Evolutionary conservation across 176 grass and related monocot genomes (phyloP).

Genomic region (Pharus latifolius): DNA sequence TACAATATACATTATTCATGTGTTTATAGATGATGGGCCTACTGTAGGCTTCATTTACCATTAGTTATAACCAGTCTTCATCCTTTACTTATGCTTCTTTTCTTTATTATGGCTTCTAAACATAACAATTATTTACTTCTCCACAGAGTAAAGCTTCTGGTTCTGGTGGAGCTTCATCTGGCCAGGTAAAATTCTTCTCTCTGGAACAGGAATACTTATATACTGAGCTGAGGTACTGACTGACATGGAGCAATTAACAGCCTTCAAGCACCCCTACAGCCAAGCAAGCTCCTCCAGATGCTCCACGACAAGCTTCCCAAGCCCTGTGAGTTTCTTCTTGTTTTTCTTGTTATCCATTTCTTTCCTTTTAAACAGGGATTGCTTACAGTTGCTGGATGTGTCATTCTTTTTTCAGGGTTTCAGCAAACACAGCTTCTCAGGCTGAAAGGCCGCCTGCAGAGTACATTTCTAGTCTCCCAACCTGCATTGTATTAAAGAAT

Average conservation of each 20-base stretch:
- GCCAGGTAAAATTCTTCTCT: slow-evolving; percentile 45
- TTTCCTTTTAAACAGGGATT: neutral
- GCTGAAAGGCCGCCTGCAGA: slow-evolving; percentile 32
- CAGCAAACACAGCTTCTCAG: slow-evolving; percentile 24
- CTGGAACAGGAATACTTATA: neutral
- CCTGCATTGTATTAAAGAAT: neutral
- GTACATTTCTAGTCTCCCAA: slow-evolving; percentile 25
- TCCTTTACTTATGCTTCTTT: neutral
- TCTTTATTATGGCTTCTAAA: neutral
- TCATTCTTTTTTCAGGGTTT: slow-evolving; percentile 30
- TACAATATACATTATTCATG: slow-evolving; percentile 5
- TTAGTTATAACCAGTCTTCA: neutral
- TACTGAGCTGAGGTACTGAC: slow-evolving; percentile 6
- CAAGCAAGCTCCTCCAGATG: slow-evolving; percentile 34
- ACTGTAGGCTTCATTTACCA: neutral
- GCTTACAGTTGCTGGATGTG: neutral
- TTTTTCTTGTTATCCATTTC: neutral
- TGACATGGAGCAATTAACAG: slow-evolving; percentile 36
- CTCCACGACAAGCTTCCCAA: slow-evolving; percentile 36
- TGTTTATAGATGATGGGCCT: neutral
- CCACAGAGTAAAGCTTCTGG: slow-evolving; percentile 67
- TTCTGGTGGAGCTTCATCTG: slow-evolving; percentile 62
- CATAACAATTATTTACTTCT: neutral
- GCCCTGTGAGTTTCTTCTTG: slow-evolving; percentile 34
- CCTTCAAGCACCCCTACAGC: slow-evolving; percentile 36